Conservation (phyloP, 176 grass and related monocot genomes). For the Oropetium thomaeum region DNA sequence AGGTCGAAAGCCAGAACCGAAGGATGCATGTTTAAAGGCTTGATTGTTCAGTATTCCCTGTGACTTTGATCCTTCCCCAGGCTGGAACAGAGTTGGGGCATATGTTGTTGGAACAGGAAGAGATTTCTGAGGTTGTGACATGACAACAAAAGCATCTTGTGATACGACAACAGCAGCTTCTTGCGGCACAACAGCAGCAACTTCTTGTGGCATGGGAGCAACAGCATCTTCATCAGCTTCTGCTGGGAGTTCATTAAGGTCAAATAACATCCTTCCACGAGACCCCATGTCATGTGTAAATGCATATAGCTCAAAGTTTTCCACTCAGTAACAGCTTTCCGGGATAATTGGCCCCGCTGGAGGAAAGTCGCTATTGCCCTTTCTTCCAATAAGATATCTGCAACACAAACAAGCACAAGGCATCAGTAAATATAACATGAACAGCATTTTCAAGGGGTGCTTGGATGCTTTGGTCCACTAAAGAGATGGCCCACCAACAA, state of each 20-base stretch:
- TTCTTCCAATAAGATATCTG: constrained; percentile 39
- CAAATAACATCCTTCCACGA: constrained; percentile 92
- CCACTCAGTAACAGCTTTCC: constrained; percentile 21
- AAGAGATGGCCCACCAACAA: constrained; percentile 15
- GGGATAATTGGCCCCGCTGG: constrained; percentile 5
- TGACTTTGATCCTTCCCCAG: constrained; percentile 44
- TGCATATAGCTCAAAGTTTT: constrained; percentile 79
- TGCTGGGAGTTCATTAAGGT: constrained; percentile 91
- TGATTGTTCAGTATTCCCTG: constrained; percentile 79
- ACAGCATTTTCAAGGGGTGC: constrained; percentile 31
- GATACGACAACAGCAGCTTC: constrained; percentile 37
- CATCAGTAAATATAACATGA: constrained; percentile 30
- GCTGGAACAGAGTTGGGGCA: constrained; percentile 47
- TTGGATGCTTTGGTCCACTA: constrained; percentile 40
- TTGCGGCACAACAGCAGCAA: background rate
- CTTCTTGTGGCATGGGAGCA: constrained; percentile 17
- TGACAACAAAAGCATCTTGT: constrained; percentile 36
- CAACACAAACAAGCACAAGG: constrained; percentile 23
- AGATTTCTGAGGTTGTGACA: constrained; percentile 76
- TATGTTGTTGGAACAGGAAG: constrained; percentile 45
- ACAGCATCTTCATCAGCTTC: constrained; percentile 52
- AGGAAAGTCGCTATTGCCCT: constrained; percentile 29
- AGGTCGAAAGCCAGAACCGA: constrained; percentile 79
- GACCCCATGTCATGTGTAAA: constrained; percentile 96
- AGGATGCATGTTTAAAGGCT: constrained; percentile 79